These are phyloP conservation scores for Aspergillus latus DNA, from an alignment of 2,329 filamentous ascomycete species.

Conservation along the genomic window DNA sequence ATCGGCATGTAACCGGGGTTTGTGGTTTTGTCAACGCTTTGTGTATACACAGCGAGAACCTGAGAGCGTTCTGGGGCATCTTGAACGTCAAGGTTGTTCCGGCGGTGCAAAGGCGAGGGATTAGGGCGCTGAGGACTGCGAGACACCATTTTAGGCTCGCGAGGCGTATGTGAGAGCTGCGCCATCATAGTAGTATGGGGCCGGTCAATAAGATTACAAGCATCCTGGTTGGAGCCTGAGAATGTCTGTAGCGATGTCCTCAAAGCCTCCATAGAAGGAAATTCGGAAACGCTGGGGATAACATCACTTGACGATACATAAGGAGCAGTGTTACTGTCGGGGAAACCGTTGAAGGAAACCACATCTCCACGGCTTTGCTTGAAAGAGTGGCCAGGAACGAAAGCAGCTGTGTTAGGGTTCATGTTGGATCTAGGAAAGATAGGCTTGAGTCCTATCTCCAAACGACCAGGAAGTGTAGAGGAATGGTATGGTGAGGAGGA, in stretches of 20 bases:
- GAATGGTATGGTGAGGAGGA: background rate
- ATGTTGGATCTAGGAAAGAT: background rate
- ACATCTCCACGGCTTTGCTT: background rate
- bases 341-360: too few species aligned
- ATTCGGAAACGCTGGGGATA: background rate
- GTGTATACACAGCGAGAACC: constrained; percentile 3
- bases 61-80: background rate
- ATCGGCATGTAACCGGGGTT: constrained; percentile 29
- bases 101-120: background rate
- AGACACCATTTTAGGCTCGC: too few species aligned
- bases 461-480: background rate
- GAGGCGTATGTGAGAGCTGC: background rate
- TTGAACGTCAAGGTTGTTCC: constrained; percentile 8
- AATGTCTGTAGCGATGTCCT: background rate
- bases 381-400: constrained; percentile 1
- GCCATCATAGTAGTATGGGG: constrained; percentile 1
- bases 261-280: background rate
- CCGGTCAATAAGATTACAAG: background rate
- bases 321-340: background rate
- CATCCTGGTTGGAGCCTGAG: background rate
- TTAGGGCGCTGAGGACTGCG: background rate
- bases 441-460: background rate
- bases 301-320: background rate
- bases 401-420: constrained; percentile 9
- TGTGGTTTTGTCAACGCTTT: constrained; percentile 17